Evolutionary conservation across 805 yeast species (phyloP), one percentile per base, ranked within the genome.

Genomic region (Sungouiella thailandica): DNA sequence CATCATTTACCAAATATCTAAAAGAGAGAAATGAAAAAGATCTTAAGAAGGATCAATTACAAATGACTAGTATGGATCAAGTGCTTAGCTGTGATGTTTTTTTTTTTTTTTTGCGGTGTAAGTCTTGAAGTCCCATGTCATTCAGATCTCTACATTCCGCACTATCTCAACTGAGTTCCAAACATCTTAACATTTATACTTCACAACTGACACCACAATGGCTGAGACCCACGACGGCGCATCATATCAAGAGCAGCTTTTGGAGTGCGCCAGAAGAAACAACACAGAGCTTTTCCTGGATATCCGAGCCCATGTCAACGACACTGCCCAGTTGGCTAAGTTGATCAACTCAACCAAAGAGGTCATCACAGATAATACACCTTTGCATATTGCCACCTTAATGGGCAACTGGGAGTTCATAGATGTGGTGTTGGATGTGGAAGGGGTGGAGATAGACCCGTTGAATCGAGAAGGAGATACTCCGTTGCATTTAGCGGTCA

Each of bases 371-470:
- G 89, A 88, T 7, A 84, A 86, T 63, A 65, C 88, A 1, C 76
- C 94, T 2, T 65, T 90, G 26, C 97, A 90, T 60, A 58, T 93
- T 22, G 83, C 95, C 23, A 83, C 93, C 25, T 71, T 71, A 39
- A 71, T 78, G 45, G 98, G 97, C 3, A 77, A 85, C 35, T 85
- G 81, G 73, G 96, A 88, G 49, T 83, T 83, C 23, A 66, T 93
- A 52, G 97, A 90, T 54, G 61, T 72, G 32, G 63, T 90, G 13
- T 67, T 90, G 39, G 97, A 90, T 56, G 80, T 82, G 35, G 95
- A 85, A 40, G 96, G 93, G 2, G 88, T 89, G 13, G 96, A 89
- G 46, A 79, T 89, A 19, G 96, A 93, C 56, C 93, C 96, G 1
- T 54, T 60, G 25, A 83, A 83, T 56, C 70, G 78, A 23, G 82